phyloP scores from a whole-genome alignment of 2,329 filamentous ascomycete species.

The Colletotrichum sp. region DNA sequence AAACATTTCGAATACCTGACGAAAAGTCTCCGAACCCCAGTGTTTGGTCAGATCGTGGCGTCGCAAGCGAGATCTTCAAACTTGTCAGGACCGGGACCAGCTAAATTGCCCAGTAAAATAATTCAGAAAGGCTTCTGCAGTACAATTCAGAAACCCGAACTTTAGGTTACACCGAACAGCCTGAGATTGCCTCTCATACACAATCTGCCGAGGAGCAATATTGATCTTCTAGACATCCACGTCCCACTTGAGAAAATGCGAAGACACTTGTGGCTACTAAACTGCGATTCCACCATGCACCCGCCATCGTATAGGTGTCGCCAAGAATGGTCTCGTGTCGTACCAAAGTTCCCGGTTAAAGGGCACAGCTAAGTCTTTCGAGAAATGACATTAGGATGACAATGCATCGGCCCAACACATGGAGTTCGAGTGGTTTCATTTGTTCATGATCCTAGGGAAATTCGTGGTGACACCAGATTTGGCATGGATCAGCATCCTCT shows the following conservation, averaged over 20 bases:
- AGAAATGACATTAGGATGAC: background rate
- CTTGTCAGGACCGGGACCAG: rapidly evolving
- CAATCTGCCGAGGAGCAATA: background rate
- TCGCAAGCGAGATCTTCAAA: background rate
- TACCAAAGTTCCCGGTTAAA: background rate
- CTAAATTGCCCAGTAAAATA: background rate
- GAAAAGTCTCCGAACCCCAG: background rate
- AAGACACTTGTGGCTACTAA: background rate
- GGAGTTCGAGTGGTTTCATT: background rate
- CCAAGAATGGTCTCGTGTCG: background rate
- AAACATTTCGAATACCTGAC: background rate
- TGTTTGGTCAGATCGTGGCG: background rate
- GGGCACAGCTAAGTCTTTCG: background rate
- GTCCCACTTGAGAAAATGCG: background rate
- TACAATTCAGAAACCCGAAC: rapidly evolving
- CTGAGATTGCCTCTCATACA: background rate
- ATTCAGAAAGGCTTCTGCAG: background rate
- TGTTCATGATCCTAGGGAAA: background rate
- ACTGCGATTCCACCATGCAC: background rate
- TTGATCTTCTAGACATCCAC: background rate
- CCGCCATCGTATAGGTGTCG: background rate
- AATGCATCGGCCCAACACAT: background rate
- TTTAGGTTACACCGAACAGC: background rate
- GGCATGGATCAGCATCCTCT: background rate
- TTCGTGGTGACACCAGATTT: background rate